These are phyloP conservation scores for Populus trichocarpa DNA, from an alignment of 441 rosid genomes.

Conservation along the genomic window DNA sequence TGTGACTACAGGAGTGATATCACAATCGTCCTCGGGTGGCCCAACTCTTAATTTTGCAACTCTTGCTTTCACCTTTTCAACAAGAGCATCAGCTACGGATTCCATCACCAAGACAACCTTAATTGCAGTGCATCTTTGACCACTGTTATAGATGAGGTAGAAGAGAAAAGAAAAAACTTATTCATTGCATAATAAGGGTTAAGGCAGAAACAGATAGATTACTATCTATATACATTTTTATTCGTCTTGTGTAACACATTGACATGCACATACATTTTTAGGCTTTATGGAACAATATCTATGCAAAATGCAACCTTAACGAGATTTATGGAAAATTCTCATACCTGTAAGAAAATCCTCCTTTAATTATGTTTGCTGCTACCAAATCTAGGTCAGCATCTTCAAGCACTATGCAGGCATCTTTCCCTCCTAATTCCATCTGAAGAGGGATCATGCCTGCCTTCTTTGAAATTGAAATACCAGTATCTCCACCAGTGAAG, in stretches of 20 bases:
- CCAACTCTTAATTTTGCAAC: slow-evolving; percentile 80
- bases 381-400: slow-evolving; percentile 96
- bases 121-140: slow-evolving; percentile 97
- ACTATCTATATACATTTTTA: neutral
- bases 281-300: neutral
- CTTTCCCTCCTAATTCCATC: slow-evolving; percentile 98
- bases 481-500: slow-evolving; percentile 95
- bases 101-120: slow-evolving; percentile 94
- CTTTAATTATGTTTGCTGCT: slow-evolving; percentile 83
- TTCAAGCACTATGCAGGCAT: slow-evolving; percentile 93
- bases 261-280: neutral
- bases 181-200: neutral
- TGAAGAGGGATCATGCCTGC: slow-evolving; percentile 96
- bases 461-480: slow-evolving; percentile 83
- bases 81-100: slow-evolving; percentile 65
- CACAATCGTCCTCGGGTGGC: slow-evolving; percentile 77
- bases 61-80: slow-evolving; percentile 76
- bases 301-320: neutral
- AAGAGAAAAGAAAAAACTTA: neutral
- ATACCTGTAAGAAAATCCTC: slow-evolving; percentile 93
- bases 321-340: neutral
- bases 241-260: neutral
- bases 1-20: slow-evolving; percentile 87
- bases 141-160: slow-evolving; percentile 36
- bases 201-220: neutral